phyloP scores from a whole-genome alignment of 768 basidiomycete genomes.

The Pisolithus albus region DNA sequence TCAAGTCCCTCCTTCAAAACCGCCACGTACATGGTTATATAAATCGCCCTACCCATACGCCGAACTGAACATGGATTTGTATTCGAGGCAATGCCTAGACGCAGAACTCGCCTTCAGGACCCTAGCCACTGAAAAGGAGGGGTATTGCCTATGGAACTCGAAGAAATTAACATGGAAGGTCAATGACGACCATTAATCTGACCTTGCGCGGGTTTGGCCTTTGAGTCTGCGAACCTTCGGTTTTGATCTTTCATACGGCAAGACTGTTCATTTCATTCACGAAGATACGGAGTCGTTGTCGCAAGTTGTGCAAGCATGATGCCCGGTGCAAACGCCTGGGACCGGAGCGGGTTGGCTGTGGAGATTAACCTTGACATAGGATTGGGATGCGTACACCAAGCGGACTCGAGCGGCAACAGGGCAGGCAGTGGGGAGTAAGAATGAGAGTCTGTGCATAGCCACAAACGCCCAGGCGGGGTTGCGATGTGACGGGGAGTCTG shows the following conservation, averaged over 20 bases:
- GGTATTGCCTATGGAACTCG: slow-evolving; percentile 49
- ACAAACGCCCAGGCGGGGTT: too few species aligned
- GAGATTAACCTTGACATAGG: slow-evolving; percentile 60
- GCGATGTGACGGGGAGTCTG: too few species aligned
- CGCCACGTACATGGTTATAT: too few species aligned
- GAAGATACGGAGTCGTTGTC: slow-evolving; percentile 75
- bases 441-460: too few species aligned
- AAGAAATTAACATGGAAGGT: slow-evolving; percentile 5
- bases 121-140: slow-evolving; percentile 80
- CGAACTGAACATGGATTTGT: slow-evolving; percentile 83
- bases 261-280: slow-evolving; percentile 67
- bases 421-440: too few species aligned
- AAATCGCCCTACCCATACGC: slow-evolving; percentile 40
- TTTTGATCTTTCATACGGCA: too few species aligned
- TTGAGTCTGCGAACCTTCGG: too few species aligned
- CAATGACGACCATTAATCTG: not conserved
- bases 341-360: slow-evolving; percentile 45
- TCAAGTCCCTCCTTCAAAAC: too few species aligned
- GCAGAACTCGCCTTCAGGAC: slow-evolving; percentile 63
- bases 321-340: slow-evolving; percentile 65
- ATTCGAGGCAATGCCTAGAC: slow-evolving; percentile 73
- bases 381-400: slow-evolving; percentile 57
- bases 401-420: slow-evolving; percentile 53
- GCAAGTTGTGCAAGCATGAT: slow-evolving; percentile 67
- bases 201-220: slow-evolving; percentile 61